A percentile compares a stretch with the other conserved stretches of the same genome.
phyloP scores from a whole-genome alignment of 2,329 filamentous ascomycete genomes.

The Pseudodiploospora longispora region DNA sequence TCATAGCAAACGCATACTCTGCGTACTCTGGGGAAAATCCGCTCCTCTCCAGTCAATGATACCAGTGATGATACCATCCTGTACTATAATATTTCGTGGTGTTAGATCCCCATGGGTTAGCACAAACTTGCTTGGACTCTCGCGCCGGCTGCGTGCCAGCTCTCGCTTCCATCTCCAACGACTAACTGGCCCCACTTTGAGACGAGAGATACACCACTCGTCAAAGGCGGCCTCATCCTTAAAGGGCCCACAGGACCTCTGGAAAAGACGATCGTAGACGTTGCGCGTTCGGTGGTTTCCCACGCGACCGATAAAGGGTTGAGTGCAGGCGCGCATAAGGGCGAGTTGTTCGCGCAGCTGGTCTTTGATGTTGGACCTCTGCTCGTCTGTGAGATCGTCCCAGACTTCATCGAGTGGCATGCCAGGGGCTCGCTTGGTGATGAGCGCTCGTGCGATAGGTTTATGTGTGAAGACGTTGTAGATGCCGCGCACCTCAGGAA shows the following conservation, averaged over 20 bases:
- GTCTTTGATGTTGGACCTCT: slow-evolving; percentile 5
- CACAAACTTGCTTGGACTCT: slow-evolving; percentile 1
- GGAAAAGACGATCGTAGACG: slow-evolving; percentile 1
- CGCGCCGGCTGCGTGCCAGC: neutral
- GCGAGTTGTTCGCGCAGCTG: slow-evolving; percentile 4
- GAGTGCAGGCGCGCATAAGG: slow-evolving; percentile 4
- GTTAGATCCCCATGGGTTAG: slow-evolving; percentile 7
- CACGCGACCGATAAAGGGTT: slow-evolving; percentile 3
- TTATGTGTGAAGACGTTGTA: slow-evolving; percentile 1
- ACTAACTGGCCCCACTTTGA: neutral
- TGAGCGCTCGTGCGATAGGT: slow-evolving; percentile 5
- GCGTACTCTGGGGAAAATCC: slow-evolving; percentile 1
- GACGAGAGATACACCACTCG: slow-evolving; percentile 1
- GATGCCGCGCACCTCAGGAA: slow-evolving; percentile 1
- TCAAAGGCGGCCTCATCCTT: slow-evolving; percentile 1
- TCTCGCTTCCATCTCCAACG: slow-evolving; percentile 2
- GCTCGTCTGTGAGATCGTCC: neutral
- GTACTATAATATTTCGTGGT: slow-evolving; percentile 1
- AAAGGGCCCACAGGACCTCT: slow-evolving; percentile 2
- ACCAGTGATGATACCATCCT: neutral
- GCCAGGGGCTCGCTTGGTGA: slow-evolving; percentile 3
- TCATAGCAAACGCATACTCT: slow-evolving; percentile 1
- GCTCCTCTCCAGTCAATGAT: slow-evolving; percentile 2
- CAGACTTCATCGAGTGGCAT: slow-evolving; percentile 2
- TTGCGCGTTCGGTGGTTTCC: slow-evolving; percentile 1